Evolutionary conservation across 768 basidiomycete genomes (phyloP).

Genomic region (Psilocybe cyanescens): DNA sequence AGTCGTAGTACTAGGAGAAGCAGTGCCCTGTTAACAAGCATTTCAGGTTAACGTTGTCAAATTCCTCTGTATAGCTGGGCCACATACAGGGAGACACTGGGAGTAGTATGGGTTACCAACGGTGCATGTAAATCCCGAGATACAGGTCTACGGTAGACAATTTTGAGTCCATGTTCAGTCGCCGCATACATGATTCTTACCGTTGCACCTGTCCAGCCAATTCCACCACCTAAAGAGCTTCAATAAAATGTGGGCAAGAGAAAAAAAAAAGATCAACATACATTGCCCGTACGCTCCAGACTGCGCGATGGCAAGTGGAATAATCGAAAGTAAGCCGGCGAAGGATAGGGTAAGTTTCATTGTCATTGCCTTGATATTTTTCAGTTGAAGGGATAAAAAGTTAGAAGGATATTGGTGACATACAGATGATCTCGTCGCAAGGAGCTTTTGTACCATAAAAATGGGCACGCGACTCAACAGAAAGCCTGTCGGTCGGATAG

Average conservation of each 20-base stretch:
- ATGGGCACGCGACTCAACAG: background rate
- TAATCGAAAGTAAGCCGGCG: conserved; percentile 16
- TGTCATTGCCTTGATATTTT: background rate
- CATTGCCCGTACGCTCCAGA: conserved; percentile 26
- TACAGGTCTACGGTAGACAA: conserved; percentile 34
- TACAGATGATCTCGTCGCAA: background rate
- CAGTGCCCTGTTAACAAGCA: conserved; percentile 1
- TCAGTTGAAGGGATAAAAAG: background rate
- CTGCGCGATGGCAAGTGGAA: conserved; percentile 16
- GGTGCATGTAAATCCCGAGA: conserved; percentile 41
- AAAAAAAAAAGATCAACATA: background rate
- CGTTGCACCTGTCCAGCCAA: conserved; percentile 32
- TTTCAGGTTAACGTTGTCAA: background rate
- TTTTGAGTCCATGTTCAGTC: background rate
- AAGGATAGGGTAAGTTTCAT: conserved; percentile 9
- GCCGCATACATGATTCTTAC: conserved; percentile 15
- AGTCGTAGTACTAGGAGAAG: conserved; percentile 5
- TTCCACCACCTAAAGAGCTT: conserved; percentile 22
- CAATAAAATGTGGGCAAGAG: background rate
- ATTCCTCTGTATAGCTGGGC: background rate
- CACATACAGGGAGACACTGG: conserved; percentile 42
- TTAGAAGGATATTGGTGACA: background rate
- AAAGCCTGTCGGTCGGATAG: background rate
- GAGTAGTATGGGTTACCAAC: conserved; percentile 45
- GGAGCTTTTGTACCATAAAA: background rate